Base-by-base conservation (phyloP, 116 monocot genomes). In the Thalassia testudinum region DNA sequence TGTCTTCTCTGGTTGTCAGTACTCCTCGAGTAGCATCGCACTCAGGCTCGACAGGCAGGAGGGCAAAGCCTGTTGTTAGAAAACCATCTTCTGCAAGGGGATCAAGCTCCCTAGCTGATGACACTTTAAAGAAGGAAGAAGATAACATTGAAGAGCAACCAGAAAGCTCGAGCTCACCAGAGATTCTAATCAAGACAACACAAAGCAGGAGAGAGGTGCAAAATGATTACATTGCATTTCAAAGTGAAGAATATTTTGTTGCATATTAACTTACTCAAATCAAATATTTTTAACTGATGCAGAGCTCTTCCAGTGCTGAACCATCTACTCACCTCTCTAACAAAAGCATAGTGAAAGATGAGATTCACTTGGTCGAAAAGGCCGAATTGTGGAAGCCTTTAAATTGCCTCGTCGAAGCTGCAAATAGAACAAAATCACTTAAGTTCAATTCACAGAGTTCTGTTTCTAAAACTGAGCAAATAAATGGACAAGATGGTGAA, bases 1-100 rank as follows among this genome's bases (percentile, higher is more conserved):
- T 99, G 47, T 90, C 90, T 60, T 99, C 99, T 21, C 66, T 99
- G 69, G 99, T 90, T 47, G 86, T 99, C 23, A 83, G 56, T 25
- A 73, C 90, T 67, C 82, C 99, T 80, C 50, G 73, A 55, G 66
- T 99, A 52, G 61, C 72, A 47, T 47, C 75, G 63, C 81, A 72
- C 30, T 53, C 55, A 60, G 65, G 76, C 24, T 68, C 84, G 60
- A 90, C 86, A 25, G 86, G 86, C 65, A 77, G 91, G 58, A 77
- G 99, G 64, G 75, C 83, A 62, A 90, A 80, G 71, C 56, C 63
- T 19, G 50, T 68, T 69, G 56, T 77, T 56, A 78, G 91, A 62
- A 82, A 73, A 59, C 58, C 64, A 54, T 42, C 67, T 16, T 42
- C 63, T 13, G 57, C 78, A 43, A 65, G 74, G 28, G 78, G 75